phyloP scores from a whole-genome alignment of 441 rosid genomes.

The Jatropha multifida region DNA sequence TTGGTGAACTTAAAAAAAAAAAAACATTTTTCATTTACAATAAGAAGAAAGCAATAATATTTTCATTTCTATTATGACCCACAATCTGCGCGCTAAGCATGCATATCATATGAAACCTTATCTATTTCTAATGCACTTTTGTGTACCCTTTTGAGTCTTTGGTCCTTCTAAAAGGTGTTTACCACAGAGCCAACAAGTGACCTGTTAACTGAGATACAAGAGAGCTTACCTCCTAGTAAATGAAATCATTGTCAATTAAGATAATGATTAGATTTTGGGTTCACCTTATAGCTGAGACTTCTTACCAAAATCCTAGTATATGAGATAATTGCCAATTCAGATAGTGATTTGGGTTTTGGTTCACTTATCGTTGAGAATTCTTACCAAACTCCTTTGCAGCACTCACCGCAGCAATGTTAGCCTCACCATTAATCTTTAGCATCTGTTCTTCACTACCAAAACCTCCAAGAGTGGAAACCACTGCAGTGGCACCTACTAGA shows the following conservation, averaged over 20 bases:
- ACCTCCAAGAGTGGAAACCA: slow-evolving; percentile 94
- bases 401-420: slow-evolving; percentile 73
- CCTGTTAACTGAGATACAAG: neutral
- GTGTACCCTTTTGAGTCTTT: neutral
- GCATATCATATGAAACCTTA: no score
- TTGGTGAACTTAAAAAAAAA: no score
- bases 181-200: neutral
- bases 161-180: neutral
- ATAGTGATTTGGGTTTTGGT: neutral
- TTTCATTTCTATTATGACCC: no score
- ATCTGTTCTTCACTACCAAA: slow-evolving; percentile 90
- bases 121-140: neutral
- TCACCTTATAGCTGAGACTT: neutral
- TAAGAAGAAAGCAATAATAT: no score
- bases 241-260: neutral
- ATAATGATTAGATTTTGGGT: neutral
- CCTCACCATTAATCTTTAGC: slow-evolving; percentile 87
- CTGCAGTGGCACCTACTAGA: slow-evolving; percentile 80
- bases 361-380: slow-evolving; percentile 16
- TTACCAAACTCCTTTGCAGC: slow-evolving; percentile 83
- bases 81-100: no score
- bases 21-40: no score
- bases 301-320: neutral
- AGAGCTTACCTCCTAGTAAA: neutral
- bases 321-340: neutral